Conservation (phyloP, 768 basidiomycete genomes). For the Chalciporus chontae region DNA sequence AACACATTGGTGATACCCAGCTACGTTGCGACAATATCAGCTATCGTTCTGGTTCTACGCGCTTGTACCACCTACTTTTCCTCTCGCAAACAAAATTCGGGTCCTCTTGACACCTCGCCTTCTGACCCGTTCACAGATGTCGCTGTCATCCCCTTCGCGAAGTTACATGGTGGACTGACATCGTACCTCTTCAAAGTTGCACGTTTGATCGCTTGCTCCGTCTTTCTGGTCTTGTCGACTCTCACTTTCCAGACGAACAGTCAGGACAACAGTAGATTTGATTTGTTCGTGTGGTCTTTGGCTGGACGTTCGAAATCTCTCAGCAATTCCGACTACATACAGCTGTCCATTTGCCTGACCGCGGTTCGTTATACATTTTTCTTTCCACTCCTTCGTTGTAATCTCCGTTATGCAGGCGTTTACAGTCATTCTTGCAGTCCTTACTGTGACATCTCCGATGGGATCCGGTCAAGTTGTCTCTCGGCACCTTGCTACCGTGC, state of each 20-base stretch:
- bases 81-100: neutral
- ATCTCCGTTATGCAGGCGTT: slow-evolving; percentile 35
- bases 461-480: slow-evolving; percentile 28
- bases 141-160: slow-evolving; percentile 37
- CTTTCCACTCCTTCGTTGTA: neutral
- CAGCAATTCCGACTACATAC: slow-evolving; percentile 27
- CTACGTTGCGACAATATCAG: slow-evolving; percentile 34
- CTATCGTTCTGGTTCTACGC: slow-evolving; percentile 33
- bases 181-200: slow-evolving; percentile 47
- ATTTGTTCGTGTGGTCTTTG: neutral
- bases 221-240: slow-evolving; percentile 49
- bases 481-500: slow-evolving; percentile 44
- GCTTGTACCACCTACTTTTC: slow-evolving; percentile 8
- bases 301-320: slow-evolving; percentile 5
- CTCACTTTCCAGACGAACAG: slow-evolving; percentile 39
- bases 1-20: slow-evolving; percentile 35
- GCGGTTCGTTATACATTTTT: slow-evolving; percentile 24
- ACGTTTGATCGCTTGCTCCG: slow-evolving; percentile 42
- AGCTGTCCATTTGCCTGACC: slow-evolving; percentile 30
- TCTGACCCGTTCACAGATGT: too few species aligned
- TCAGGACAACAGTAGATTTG: slow-evolving; percentile 14
- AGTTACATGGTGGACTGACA: slow-evolving; percentile 36
- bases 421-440: slow-evolving; percentile 39
- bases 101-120: too few species aligned
- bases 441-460: slow-evolving; percentile 37